Percentiles rank a stretch among this genome's conserved stretches.
These are phyloP conservation scores for Hymenoscyphus fraxineus DNA, from an alignment of 2,329 filamentous ascomycete species.

Conservation along the genomic window DNA sequence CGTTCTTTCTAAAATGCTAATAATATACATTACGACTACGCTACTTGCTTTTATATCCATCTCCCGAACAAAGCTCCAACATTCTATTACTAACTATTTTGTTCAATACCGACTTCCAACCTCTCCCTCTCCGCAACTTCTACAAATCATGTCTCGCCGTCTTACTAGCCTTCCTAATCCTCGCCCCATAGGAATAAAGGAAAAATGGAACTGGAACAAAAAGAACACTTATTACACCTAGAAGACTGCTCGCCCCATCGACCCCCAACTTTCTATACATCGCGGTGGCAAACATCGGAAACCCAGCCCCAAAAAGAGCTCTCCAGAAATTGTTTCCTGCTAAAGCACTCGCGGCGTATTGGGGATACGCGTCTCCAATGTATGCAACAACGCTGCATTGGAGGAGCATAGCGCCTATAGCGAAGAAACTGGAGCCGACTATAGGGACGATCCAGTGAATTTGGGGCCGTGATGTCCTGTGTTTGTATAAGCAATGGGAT, in stretches of 20 bases:
- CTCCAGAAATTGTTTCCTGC: constrained; percentile 51
- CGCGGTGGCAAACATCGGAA: constrained; percentile 34
- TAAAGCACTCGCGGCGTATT: constrained; percentile 54
- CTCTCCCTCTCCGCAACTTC: neutral
- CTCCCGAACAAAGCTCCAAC: neutral
- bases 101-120: neutral
- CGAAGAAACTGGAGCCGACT: constrained; percentile 44
- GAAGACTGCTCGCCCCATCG: constrained; percentile 33
- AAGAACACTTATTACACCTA: constrained; percentile 35
- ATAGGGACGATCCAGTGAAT: constrained; percentile 56
- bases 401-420: constrained; percentile 43
- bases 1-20: no score
- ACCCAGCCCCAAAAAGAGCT: constrained; percentile 36
- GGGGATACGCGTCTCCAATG: constrained; percentile 51
- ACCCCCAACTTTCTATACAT: constrained; percentile 37
- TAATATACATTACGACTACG: no score
- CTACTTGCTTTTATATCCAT: no score
- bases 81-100: neutral
- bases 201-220: constrained; percentile 31
- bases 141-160: constrained; percentile 27
- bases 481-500: neutral
- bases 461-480: constrained; percentile 41
- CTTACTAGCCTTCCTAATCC: constrained; percentile 27
- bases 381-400: constrained; percentile 61
- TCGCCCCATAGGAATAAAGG: constrained; percentile 27